Base-by-base conservation (phyloP, 805 yeast genomes). In the Metschnikowia vanudenii region DNA sequence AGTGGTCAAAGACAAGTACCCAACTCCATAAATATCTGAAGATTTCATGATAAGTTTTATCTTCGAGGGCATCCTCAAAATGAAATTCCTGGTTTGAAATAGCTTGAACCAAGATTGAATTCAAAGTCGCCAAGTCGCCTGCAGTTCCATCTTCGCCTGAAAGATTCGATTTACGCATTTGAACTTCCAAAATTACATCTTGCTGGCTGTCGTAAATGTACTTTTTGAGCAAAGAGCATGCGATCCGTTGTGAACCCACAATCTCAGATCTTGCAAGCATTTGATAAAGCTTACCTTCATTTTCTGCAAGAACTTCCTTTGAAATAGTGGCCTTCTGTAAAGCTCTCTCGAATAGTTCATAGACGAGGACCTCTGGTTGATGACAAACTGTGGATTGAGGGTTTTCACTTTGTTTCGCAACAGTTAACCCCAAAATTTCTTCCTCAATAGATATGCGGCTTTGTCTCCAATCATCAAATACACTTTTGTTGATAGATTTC, bases 11-110 rank as follows among this genome's bases (percentile, higher is more conserved):
- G 0, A 86, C 62, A 44, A 88, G 67, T 50, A 66, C 68, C 95
- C 96, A 90, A 46, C 80, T 68, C 83, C 87, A 84, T 29, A 85
- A 54, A 58, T 78, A 85, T 17, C 62, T 68, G 24, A 74, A 58
- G 37, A 73, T 54, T 2, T 18, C 48, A 14, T 41, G 29, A 8
- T 37, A 38, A 7, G 52, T 35, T 4, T 49, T 59, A 4, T 29
- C 22, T 14, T 46, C 49, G 29, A 46, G 41, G 16, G 45, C 42
- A 5, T 40, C 46, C 26, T 39, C 47, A 12, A 46, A 24, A 16
- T 24, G 43, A 18, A 69, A 68, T 35, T 74, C 75, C 45, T 56
- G 54, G 17, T 57, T 57, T 1, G 61, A 54, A 6, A 53, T 43
- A 5, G 78, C 53, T 0, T 64, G 52, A 8, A 84, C 49, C 28